phyloP scores from a whole-genome alignment of 345 rosid species.

The rapeseed (Brassica napus) region DNA sequence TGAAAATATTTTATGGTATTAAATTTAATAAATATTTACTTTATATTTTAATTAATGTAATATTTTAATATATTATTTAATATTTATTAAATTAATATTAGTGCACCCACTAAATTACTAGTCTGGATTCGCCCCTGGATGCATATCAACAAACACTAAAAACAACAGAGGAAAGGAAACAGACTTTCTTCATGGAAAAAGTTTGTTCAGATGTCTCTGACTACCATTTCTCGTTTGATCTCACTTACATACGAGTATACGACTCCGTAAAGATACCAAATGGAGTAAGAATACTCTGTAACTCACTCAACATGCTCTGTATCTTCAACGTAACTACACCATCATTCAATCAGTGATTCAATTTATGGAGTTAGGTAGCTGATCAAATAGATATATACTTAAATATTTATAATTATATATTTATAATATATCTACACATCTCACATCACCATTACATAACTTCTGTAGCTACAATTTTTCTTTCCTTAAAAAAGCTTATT shows the following conservation, averaged over 20 bases:
- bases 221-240: constrained; percentile 86
- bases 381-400: not conserved
- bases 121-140: too few species aligned
- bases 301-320: not conserved
- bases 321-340: not conserved
- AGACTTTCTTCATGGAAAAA: not conserved
- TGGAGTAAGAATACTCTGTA: not conserved
- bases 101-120: too few species aligned
- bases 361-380: not conserved
- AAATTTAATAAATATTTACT: too few species aligned
- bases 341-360: not conserved
- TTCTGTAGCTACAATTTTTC: constrained; percentile 23
- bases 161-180: not conserved
- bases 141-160: not conserved
- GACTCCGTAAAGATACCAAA: constrained; percentile 55
- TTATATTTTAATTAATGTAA: too few species aligned
- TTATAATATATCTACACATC: constrained; percentile 22
- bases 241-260: constrained; percentile 93
- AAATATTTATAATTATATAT: not conserved
- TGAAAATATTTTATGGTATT: too few species aligned
- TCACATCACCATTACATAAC: constrained; percentile 20
- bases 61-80: too few species aligned
- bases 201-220: constrained; percentile 24
- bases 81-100: too few species aligned
- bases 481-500: constrained; percentile 28